Conservation (phyloP, 2,329 filamentous ascomycete species). For the Hypoxylon rubiginosum region DNA sequence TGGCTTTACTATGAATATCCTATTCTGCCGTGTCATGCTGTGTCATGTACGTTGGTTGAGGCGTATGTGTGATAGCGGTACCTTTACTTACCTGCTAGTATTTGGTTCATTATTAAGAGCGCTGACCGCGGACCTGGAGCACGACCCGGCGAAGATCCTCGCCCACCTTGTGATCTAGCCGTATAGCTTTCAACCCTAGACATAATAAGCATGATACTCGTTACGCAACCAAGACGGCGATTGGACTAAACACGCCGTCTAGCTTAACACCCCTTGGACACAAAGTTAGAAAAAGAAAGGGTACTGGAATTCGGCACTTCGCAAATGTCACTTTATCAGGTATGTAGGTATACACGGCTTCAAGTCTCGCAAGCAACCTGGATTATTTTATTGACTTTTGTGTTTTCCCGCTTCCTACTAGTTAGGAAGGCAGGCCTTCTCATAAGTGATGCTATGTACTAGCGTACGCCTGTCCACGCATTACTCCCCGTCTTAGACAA, state of each 20-base stretch:
- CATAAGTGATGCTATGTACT: slow-evolving; percentile 23
- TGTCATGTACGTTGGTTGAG: not conserved
- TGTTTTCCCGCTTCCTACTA: slow-evolving; percentile 25
- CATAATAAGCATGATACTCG: not conserved
- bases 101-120: not conserved
- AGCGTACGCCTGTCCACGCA: slow-evolving; percentile 22
- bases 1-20: not conserved
- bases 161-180: not conserved
- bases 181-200: not conserved
- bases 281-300: not conserved
- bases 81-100: not conserved
- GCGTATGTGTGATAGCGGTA: not conserved
- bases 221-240: not conserved
- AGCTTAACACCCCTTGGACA: not conserved
- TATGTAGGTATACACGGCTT: not conserved
- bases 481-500: slow-evolving; percentile 1
- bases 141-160: not conserved
- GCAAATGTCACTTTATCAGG: not conserved
- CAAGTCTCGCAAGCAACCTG: slow-evolving; percentile 30
- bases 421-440: slow-evolving; percentile 12
- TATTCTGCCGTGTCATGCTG: not conserved
- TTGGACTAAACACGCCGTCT: not conserved
- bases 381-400: slow-evolving; percentile 37
- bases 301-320: not conserved
- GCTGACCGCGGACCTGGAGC: not conserved